Base-by-base conservation (phyloP, 306 rosid genomes). In the Crotalaria pallida region DNA sequence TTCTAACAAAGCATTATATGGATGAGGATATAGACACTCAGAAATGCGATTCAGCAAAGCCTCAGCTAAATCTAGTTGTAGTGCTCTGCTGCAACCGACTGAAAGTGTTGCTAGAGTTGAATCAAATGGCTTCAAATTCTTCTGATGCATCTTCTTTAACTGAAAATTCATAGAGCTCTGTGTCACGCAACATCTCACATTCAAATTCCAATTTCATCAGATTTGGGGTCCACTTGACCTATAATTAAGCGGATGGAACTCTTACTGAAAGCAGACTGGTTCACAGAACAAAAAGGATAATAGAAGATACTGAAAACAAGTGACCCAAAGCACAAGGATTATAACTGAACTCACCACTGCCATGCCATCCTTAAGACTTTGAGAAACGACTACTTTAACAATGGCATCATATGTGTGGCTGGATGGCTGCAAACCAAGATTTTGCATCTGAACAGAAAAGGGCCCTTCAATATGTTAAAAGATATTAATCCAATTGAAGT, bases 21-120 rank as follows among this genome's bases (percentile, higher is more conserved):
- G 88, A 66, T 83, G 12, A 19, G 84, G 82, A 75, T 45, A 5
- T 29, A 57, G 66, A 66, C 81, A 73, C 34, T 27, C 41, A 41
- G 85, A 73, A 73, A 89, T 75, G 79, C 78, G 89, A 79, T 86
- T 67, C 72, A 92, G 84, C 22, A 89, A 58, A 85, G 82, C 71
- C 84, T 92, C 91, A 0, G 96, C 98, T 71, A 86, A 79, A 76
- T 84, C 89, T 76, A 92, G 75, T 65, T 89, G 84, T 27, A 78
- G 79, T 22, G 69, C 87, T 76, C 70, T 65, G 79, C 96, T 84
- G 80, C 90, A 85, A 60, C 79, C 40, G 48, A 85, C 40, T 56
- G 96, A 88, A 79, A 92, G 86, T 36, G 69, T 60, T 40, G 88
- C 96, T 65, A 89, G 83, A 73, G 93, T 88, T 67, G 88, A 69